These are phyloP conservation scores for Candida argentea DNA, from an alignment of 805 yeast genomes.

Conservation along the genomic window DNA sequence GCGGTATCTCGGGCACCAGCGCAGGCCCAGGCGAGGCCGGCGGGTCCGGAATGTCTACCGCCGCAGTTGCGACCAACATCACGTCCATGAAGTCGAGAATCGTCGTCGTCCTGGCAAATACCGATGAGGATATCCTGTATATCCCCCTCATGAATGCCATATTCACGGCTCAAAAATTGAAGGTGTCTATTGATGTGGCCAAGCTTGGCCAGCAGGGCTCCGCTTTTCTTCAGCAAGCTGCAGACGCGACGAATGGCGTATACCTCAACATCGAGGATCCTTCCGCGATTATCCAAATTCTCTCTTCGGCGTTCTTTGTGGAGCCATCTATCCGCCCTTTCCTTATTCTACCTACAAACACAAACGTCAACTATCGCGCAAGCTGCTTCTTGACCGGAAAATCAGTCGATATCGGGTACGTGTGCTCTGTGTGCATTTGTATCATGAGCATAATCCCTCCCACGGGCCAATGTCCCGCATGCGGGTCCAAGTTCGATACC, in stretches of 20 bases:
- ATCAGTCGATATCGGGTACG: slow-evolving; percentile 87
- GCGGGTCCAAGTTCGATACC: slow-evolving; percentile 69
- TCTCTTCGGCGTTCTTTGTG: slow-evolving; percentile 71
- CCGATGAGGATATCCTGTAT: slow-evolving; percentile 70
- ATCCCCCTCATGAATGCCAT: slow-evolving; percentile 92
- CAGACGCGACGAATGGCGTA: slow-evolving; percentile 90
- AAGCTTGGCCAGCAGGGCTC: slow-evolving; percentile 56
- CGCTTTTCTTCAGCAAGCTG: slow-evolving; percentile 87
- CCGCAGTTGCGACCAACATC: slow-evolving; percentile 6
- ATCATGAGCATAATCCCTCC: slow-evolving; percentile 62
- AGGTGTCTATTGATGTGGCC: slow-evolving; percentile 83
- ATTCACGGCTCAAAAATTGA: slow-evolving; percentile 91
- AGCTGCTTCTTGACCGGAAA: slow-evolving; percentile 88
- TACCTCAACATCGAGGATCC: slow-evolving; percentile 63
- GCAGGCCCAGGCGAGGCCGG: slow-evolving; percentile 6
- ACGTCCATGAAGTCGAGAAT: slow-evolving; percentile 28
- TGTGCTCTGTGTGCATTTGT: slow-evolving; percentile 90
- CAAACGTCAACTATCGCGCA: slow-evolving; percentile 86
- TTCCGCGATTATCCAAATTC: slow-evolving; percentile 71
- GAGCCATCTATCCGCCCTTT: slow-evolving; percentile 78
- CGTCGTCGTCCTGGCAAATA: slow-evolving; percentile 57
- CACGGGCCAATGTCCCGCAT: slow-evolving; percentile 69
- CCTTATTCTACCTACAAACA: slow-evolving; percentile 70
- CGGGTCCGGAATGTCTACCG: too few relatives aligned
- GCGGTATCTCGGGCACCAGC: slow-evolving; percentile 6